These are phyloP conservation scores for Heliamphora exappendiculata DNA, from an alignment of 148 eudicot species.

Conservation along the genomic window DNA sequence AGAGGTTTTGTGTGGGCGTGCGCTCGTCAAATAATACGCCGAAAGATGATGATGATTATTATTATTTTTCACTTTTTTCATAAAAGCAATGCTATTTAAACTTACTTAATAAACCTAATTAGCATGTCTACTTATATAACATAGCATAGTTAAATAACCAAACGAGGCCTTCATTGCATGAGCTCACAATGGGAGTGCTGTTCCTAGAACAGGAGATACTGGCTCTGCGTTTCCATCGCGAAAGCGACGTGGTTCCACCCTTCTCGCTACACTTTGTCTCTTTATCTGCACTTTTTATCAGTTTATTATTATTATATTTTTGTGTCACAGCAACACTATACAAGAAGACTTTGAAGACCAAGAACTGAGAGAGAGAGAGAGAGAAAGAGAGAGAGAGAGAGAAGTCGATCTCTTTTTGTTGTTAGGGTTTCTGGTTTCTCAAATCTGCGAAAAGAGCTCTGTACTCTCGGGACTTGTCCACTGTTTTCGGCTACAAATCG, in stretches of 20 bases:
- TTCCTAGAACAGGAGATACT: too few species aligned
- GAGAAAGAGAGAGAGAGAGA: not conserved
- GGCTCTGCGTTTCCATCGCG: constrained; percentile 19
- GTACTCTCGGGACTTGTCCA: not conserved
- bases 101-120: too few species aligned
- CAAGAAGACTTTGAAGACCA: not conserved
- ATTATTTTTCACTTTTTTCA: too few species aligned
- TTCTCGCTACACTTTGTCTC: constrained; percentile 14
- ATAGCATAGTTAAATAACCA: too few species aligned
- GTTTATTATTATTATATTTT: constrained; percentile 9
- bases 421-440: constrained; percentile 10
- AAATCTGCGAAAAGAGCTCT: constrained; percentile 7
- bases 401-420: constrained; percentile 1
- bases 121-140: too few species aligned
- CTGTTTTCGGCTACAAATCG: constrained; percentile 1
- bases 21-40: too few species aligned
- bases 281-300: constrained; percentile 41
- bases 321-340: not conserved
- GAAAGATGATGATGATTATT: too few species aligned
- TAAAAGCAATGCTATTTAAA: too few species aligned
- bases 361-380: not conserved
- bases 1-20: too few species aligned
- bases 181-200: too few species aligned
- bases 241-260: constrained; percentile 34
- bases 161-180: too few species aligned